These are phyloP conservation scores for Microbotryomycetes sp. DNA, from an alignment of 1,284 basidiomycete species.

Conservation along the genomic window DNA sequence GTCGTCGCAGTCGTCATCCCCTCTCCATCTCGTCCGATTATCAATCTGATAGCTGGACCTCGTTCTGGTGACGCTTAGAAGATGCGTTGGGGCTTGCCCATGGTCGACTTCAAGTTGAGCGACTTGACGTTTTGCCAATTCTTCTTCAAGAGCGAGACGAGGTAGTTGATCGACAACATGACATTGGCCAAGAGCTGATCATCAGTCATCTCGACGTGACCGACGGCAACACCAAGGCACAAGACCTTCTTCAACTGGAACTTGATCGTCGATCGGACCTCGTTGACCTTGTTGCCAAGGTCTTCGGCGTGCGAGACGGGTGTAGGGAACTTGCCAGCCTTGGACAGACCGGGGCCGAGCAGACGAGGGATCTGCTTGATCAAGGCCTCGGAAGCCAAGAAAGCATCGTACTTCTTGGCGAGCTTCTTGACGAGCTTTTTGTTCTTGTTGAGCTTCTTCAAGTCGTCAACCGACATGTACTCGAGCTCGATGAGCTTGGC, in stretches of 20 bases:
- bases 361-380: slow-evolving; percentile 99
- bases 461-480: slow-evolving; percentile 96
- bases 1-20: not conserved
- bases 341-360: slow-evolving; percentile 97
- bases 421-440: slow-evolving; percentile 99
- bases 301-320: slow-evolving; percentile 85
- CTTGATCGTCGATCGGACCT: slow-evolving; percentile 78
- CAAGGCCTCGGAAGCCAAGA: slow-evolving; percentile 93
- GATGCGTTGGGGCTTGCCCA: slow-evolving; percentile 95
- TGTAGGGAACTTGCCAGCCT: slow-evolving; percentile 99
- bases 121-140: slow-evolving; percentile 90
- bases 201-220: slow-evolving; percentile 94
- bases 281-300: slow-evolving; percentile 80
- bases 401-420: slow-evolving; percentile 99
- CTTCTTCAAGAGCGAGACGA: slow-evolving; percentile 99
- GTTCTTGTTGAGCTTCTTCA: slow-evolving; percentile 99
- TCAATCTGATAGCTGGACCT: no score
- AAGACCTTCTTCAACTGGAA: slow-evolving; percentile 99
- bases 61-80: slow-evolving; percentile 71
- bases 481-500: slow-evolving; percentile 95
- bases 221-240: slow-evolving; percentile 97
- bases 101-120: slow-evolving; percentile 96
- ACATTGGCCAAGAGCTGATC: slow-evolving; percentile 95
- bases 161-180: slow-evolving; percentile 99
- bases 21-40: no score